Conservation (phyloP, 2,329 filamentous ascomycete species). For the Laburnicola sp. region DNA sequence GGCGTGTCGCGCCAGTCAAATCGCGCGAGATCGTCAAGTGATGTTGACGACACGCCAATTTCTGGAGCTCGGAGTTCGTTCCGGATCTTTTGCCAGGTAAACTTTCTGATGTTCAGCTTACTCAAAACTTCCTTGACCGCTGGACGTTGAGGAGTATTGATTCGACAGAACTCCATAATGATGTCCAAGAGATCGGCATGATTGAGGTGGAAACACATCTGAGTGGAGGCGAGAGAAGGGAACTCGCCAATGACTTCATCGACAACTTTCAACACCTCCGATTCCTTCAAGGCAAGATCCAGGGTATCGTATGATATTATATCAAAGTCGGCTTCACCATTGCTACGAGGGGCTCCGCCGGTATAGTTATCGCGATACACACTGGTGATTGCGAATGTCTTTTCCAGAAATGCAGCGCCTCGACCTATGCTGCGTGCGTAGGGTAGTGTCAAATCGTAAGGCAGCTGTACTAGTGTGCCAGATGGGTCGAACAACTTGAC, state of each 20-base stretch:
- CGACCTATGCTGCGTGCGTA: conserved; percentile 83
- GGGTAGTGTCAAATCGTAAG: conserved; percentile 88
- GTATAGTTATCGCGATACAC: conserved; percentile 80
- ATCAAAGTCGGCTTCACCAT: conserved; percentile 94
- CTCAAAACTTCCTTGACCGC: conserved; percentile 81
- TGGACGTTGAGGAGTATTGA: conserved; percentile 68
- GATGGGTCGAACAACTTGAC: conserved; percentile 80
- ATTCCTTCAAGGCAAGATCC: conserved; percentile 86
- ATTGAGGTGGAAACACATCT: conserved; percentile 88
- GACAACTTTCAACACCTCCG: conserved; percentile 89
- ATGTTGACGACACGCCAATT: conserved; percentile 83
- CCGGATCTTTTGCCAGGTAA: conserved; percentile 81
- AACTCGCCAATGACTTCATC: conserved; percentile 87
- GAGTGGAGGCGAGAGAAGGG: conserved; percentile 68
- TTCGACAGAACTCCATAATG: conserved; percentile 87
- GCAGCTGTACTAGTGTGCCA: conserved; percentile 89
- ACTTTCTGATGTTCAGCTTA: conserved; percentile 79
- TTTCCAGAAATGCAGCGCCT: conserved; percentile 65
- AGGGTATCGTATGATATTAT: conserved; percentile 82
- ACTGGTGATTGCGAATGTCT: conserved; percentile 82
- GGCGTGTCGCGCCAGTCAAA: conserved; percentile 86
- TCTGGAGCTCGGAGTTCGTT: conserved; percentile 78
- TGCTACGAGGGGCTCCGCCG: conserved; percentile 78
- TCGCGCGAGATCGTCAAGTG: conserved; percentile 82
- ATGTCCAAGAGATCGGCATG: conserved; percentile 84